Conservation (phyloP, 73 alveolate genomes). For the Urostyla sp. region DNA sequence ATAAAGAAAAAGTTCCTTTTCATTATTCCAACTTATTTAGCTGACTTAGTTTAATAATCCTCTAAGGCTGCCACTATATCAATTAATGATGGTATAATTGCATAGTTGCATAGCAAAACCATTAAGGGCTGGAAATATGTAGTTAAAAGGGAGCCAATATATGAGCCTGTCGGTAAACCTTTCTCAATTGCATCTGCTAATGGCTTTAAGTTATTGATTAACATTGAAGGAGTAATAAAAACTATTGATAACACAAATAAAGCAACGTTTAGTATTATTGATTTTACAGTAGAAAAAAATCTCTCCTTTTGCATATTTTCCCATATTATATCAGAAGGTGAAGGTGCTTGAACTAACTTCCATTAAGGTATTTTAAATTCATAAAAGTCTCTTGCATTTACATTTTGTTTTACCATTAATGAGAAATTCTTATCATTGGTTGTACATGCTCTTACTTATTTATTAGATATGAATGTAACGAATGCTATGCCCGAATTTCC, state of each 20-base stretch:
- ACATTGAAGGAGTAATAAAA: constrained; percentile 18
- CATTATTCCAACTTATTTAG: constrained; percentile 33
- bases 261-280: constrained; percentile 18
- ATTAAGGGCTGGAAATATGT: constrained; percentile 38
- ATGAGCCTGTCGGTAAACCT: neutral
- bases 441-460: constrained; percentile 10
- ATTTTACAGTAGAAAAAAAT: constrained; percentile 17
- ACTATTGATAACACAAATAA: constrained; percentile 20
- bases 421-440: neutral
- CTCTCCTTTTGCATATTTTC: constrained; percentile 51
- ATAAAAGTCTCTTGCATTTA: neutral
- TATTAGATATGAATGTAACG: constrained; percentile 39
- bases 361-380: constrained; percentile 22
- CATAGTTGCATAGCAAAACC: constrained; percentile 30
- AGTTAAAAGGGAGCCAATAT: neutral
- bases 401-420: neutral
- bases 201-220: constrained; percentile 35
- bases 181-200: constrained; percentile 13
- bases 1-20: constrained; percentile 43
- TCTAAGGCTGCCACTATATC: constrained; percentile 37
- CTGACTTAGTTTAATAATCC: constrained; percentile 31
- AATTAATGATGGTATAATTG: constrained; percentile 33
- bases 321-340: constrained; percentile 44
- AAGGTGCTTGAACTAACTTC: constrained; percentile 28
- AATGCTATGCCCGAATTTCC: constrained; percentile 43